phyloP scores from a whole-genome alignment of 1,139 yeast species.

The Pneumocystis wakefieldiae region DNA sequence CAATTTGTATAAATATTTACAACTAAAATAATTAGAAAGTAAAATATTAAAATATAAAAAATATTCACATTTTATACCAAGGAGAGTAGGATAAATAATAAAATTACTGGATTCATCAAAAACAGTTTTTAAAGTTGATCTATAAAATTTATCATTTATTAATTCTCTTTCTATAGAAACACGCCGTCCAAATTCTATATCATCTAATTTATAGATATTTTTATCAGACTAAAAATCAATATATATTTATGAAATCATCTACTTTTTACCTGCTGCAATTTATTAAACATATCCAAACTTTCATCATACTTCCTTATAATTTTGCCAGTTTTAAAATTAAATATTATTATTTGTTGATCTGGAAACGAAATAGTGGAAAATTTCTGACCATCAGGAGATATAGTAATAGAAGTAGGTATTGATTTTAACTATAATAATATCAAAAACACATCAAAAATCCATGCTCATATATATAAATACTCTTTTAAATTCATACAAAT shows the following conservation, averaged over 20 bases:
- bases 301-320: constrained; percentile 26
- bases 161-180: constrained; percentile 22
- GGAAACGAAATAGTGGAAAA: constrained; percentile 25
- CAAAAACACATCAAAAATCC: not conserved
- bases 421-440: constrained; percentile 17
- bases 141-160: constrained; percentile 12
- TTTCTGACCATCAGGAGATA: constrained; percentile 21
- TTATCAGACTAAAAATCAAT: constrained; percentile 15
- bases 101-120: constrained; percentile 29
- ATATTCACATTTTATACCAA: constrained; percentile 24
- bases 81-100: constrained; percentile 24
- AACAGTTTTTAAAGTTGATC: constrained; percentile 15
- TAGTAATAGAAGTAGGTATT: constrained; percentile 17
- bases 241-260: not conserved
- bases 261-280: constrained; percentile 18
- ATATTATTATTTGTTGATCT: constrained; percentile 26
- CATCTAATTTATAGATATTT: constrained; percentile 18
- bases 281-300: constrained; percentile 19
- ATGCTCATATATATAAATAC: not conserved
- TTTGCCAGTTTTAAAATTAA: constrained; percentile 27
- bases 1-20: constrained; percentile 24
- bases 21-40: constrained; percentile 11
- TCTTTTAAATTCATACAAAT: constrained; percentile 30
- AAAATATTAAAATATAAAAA: not conserved
- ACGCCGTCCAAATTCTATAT: constrained; percentile 22